Evolutionary conservation across 129 eudicot species (phyloP), one percentile per base, ranked within the genome.

Genomic region (Artemisia tridentata): DNA sequence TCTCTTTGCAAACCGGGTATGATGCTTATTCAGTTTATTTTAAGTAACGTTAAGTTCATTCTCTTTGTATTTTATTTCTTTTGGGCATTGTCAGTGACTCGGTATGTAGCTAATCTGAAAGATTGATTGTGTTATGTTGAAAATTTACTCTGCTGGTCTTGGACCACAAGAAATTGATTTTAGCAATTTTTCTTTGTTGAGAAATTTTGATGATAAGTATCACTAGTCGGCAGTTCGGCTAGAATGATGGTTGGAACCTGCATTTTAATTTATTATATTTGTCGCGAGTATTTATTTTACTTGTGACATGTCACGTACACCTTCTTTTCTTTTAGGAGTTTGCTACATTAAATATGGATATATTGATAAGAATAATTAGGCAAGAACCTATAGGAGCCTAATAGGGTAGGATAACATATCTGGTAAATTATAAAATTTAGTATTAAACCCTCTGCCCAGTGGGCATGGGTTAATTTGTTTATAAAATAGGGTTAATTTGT

Each of bases 1-100:
- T 72, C 86, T 93, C 15, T 93, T 93, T 75, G 99, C 99, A 20
- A 93, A 93, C 62, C 82, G 99, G 92, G 99, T 93, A 87, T 72
- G 88, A 15, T 75, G 68, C 56, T 72, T 71, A 43, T 18, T 17
- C 38, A 14, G 4, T 59, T 74, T 21, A 23, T 34, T 50, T 27
- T 38, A 38, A 38, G 45, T 38, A 11, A 38, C 45, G 0, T 38
- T 1, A 7, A 38, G 10, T 38, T 4, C 11, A 2, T 7, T 7
- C 45, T 34, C 38, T 41, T 47, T 51, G 43, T 19, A 17, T 10
- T 11, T 4, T 58, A 14, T 16, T 3, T 57, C 17, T 31, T 67
- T 65, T 75, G 45, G 11, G 45, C 45, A 7, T 38, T 38, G 41
- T 34, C 41, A 34, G 23, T 20, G 23, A 20, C 23, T 20, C 23